These are phyloP conservation scores for Lodderomyces theae DNA, from an alignment of 1,139 yeast species.

Conservation along the genomic window DNA sequence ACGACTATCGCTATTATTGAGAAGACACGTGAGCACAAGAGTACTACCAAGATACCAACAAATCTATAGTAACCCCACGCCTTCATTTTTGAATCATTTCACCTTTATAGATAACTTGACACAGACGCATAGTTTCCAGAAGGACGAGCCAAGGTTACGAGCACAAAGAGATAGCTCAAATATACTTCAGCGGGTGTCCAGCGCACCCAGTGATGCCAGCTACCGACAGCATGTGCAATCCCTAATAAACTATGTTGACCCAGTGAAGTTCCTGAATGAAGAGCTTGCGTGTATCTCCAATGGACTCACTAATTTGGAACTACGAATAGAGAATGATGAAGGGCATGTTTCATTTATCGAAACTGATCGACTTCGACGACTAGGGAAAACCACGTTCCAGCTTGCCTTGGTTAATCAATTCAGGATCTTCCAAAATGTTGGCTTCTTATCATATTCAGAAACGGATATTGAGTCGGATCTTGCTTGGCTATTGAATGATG, in stretches of 20 bases:
- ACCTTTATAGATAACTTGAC: neutral
- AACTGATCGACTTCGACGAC: constrained; percentile 15
- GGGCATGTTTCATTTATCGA: constrained; percentile 10
- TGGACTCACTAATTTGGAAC: constrained; percentile 11
- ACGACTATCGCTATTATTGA: constrained; percentile 6
- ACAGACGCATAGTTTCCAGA: neutral
- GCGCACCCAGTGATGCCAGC: neutral
- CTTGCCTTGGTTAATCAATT: constrained; percentile 11
- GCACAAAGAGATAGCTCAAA: constrained; percentile 3
- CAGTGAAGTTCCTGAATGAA: constrained; percentile 4
- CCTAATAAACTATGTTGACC: constrained; percentile 1
- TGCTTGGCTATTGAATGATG: constrained; percentile 14
- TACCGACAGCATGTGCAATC: neutral
- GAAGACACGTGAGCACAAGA: neutral
- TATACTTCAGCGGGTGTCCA: neutral
- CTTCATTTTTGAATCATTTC: constrained; percentile 2
- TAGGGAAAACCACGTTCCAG: constrained; percentile 12
- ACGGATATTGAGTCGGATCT: constrained; percentile 2
- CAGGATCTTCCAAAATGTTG: constrained; percentile 26
- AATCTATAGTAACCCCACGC: neutral
- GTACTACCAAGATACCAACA: neutral
- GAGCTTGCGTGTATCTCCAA: constrained; percentile 11
- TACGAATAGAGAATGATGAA: constrained; percentile 1
- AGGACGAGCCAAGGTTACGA: neutral
- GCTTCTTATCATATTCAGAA: constrained; percentile 22